Evolutionary conservation across 2,329 filamentous ascomycete species (phyloP), one percentile per base, ranked within the genome.

Genomic region (Hymenoscyphus salicellus): DNA sequence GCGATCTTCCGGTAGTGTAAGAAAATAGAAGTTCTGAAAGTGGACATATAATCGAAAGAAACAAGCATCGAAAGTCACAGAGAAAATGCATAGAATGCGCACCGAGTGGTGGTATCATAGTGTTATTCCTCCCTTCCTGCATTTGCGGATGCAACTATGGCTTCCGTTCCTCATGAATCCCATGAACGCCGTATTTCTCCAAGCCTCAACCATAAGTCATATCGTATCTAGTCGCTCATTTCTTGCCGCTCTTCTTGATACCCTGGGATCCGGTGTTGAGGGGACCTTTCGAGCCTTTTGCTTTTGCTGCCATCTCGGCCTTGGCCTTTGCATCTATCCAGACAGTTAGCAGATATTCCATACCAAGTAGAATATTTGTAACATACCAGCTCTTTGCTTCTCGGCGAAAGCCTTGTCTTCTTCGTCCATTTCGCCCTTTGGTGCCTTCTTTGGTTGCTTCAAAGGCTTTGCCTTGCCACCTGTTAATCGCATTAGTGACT

Each of bases 211-310:
- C 46, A 49, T 41, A 59, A 43, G 8, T 36, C 56, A n/a, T 52
- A 49, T 6, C 23, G 20, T 38, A 23, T 6, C 17, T 49, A 36
- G 46, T 63, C 58, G 59, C 66, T 67, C 63, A 96, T 89, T 97
- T 96, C 90, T 97, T 97, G 79, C 93, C 93, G 68, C 91, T 95
- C 87, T 97, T 97, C 89, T 97, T 97, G 83, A 98, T 97, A 68
- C 92, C 93, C 80, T 96, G 92, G 58, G 84, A 79, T 38, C 92
- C 93, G 36, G 87, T 89, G 81, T 93, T 93, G 77, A 97, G 77
- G 43, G 94, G 93, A 2, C 94, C 94, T 82, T 96, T 96, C 78
- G 91, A 91, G 32, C 72, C 73, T 74, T 90, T 89, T 56, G 91
- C 89, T 81, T 92, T 91, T 66, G 88, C 84, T n/a, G 89, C 87